Evolutionary conservation across 73 alveolate species (phyloP).

Genomic region (Paraurostyla sp.): DNA sequence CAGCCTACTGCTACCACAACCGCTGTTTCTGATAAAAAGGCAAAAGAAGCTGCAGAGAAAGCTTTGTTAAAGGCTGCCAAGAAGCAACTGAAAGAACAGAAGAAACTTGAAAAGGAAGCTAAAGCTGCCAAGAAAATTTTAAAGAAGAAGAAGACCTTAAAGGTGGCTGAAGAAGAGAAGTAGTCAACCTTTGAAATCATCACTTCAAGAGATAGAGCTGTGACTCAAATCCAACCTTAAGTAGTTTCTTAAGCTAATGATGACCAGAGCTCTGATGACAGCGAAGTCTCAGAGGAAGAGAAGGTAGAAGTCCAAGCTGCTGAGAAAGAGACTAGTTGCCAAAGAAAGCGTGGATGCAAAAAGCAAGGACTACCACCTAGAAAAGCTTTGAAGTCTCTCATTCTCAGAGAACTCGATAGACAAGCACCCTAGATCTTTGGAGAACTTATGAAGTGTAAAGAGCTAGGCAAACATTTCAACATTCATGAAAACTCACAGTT

Average conservation of each 20-base stretch:
- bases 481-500: neutral
- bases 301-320: neutral
- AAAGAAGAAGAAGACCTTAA: conserved; percentile 41
- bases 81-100: neutral
- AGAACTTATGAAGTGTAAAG: conserved; percentile 31
- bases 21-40: conserved; percentile 3
- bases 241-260: neutral
- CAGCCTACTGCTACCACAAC: neutral
- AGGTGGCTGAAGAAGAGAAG: neutral
- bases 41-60: conserved; percentile 27
- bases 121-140: neutral
- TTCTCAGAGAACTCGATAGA: conserved; percentile 23
- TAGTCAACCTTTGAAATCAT: neutral
- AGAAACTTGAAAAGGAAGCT: conserved; percentile 9
- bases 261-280: neutral
- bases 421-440: conserved; percentile 52
- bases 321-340: neutral
- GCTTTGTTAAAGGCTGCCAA: neutral
- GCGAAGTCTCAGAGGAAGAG: neutral
- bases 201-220: conserved; percentile 4
- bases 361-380: conserved; percentile 29
- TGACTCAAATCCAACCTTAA: neutral
- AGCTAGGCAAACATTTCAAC: neutral
- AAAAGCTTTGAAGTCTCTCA: conserved; percentile 1
- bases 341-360: neutral